Conservation (phyloP, 495 filamentous ascomycete species). For the Hyaloscypha finlandica region DNA sequence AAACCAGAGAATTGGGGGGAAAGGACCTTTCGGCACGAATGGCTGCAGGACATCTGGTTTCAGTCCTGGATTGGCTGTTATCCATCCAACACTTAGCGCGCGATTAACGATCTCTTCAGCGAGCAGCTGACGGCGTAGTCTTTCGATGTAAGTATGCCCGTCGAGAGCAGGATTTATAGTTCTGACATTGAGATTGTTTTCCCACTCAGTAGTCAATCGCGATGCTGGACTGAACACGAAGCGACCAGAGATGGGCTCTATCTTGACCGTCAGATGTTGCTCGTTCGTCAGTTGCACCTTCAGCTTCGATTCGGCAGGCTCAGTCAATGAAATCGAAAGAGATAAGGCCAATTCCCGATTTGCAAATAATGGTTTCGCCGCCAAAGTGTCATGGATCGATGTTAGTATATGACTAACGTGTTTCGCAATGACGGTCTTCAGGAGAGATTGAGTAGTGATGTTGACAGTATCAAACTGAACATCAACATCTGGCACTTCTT, state of each 20-base stretch:
- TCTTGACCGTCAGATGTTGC: constrained; percentile 56
- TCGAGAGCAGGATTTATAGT: constrained; percentile 47
- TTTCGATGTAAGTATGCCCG: constrained; percentile 51
- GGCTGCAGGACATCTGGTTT: constrained; percentile 59
- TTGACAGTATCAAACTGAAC: constrained; percentile 64
- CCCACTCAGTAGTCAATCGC: constrained; percentile 39
- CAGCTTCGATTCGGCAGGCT: constrained; percentile 66
- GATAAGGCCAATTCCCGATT: constrained; percentile 54
- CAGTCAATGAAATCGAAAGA: constrained; percentile 53
- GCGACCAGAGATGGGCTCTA: constrained; percentile 69
- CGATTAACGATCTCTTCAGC: constrained; percentile 64
- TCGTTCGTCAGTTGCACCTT: constrained; percentile 65
- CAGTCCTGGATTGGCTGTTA: constrained; percentile 50
- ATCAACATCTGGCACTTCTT: constrained; percentile 64
- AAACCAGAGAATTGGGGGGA: constrained; percentile 59
- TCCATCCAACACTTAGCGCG: constrained; percentile 64
- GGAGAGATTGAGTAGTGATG: constrained; percentile 70
- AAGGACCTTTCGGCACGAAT: constrained; percentile 59
- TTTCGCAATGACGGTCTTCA: constrained; percentile 72
- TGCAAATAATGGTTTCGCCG: constrained; percentile 57
- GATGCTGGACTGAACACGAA: constrained; percentile 53
- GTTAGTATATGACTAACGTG: constrained; percentile 70
- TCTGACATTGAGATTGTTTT: constrained; percentile 50
- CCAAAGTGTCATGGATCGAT: constrained; percentile 59
- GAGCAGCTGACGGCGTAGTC: constrained; percentile 57